phyloP scores from a whole-genome alignment of 2,329 filamentous ascomycete species.

The Sporothrix phasma region DNA sequence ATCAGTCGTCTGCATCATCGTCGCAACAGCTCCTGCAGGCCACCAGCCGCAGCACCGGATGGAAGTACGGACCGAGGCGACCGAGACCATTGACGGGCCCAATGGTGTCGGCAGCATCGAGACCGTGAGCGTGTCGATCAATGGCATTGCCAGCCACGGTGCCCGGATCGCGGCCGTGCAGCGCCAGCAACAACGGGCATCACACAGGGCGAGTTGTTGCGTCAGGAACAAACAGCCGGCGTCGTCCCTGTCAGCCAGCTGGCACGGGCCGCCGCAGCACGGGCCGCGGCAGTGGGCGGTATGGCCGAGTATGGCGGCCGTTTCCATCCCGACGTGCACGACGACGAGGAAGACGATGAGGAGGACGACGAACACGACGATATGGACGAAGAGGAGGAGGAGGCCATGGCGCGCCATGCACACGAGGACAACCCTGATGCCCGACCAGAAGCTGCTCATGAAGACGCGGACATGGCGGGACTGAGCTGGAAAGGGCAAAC shows the following conservation, averaged over 20 bases:
- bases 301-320: constrained; percentile 9
- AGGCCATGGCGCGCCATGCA: constrained; percentile 11
- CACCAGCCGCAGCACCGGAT: constrained; percentile 24
- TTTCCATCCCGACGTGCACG: neutral
- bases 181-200: constrained; percentile 40
- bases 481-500: neutral
- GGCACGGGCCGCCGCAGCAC: constrained; percentile 31
- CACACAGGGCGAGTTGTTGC: constrained; percentile 72
- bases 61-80: constrained; percentile 61
- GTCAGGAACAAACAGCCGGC: constrained; percentile 78
- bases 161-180: constrained; percentile 11
- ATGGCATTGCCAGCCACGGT: constrained; percentile 31
- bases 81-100: constrained; percentile 70
- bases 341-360: constrained; percentile 9
- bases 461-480: constrained; percentile 5
- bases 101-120: constrained; percentile 72
- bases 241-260: constrained; percentile 61
- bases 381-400: neutral
- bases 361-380: constrained; percentile 10
- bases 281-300: constrained; percentile 16
- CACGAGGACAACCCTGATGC: constrained; percentile 14
- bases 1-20: neutral
- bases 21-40: constrained; percentile 20
- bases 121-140: constrained; percentile 67
- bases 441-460: constrained; percentile 23